phyloP scores from a whole-genome alignment of 2,329 filamentous ascomycete genomes.

The Sphaceloma murrayae region DNA sequence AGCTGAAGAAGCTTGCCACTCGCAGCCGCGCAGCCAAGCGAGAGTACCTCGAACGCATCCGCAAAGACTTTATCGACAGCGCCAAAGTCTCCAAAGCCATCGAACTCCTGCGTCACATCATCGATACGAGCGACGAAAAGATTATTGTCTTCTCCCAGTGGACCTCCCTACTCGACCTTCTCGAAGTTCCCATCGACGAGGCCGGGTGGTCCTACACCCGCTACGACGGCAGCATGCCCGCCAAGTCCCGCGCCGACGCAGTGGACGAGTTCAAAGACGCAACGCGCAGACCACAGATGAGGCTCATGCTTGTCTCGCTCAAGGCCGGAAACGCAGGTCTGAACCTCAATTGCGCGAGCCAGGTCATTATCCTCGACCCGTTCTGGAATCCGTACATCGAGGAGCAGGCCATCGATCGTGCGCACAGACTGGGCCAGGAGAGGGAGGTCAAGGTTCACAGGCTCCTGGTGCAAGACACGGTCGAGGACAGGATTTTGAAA shows the following conservation, averaged over 20 bases:
- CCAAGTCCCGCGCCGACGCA: slow-evolving; percentile 55
- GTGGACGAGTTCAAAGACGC: slow-evolving; percentile 59
- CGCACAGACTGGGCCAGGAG: slow-evolving; percentile 76
- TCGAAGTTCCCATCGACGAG: slow-evolving; percentile 61
- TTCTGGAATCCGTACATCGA: slow-evolving; percentile 95
- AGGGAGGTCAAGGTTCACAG: slow-evolving; percentile 69
- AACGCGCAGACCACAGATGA: slow-evolving; percentile 37
- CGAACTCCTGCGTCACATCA: slow-evolving; percentile 50
- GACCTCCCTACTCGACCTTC: slow-evolving; percentile 65
- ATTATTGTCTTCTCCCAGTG: slow-evolving; percentile 77
- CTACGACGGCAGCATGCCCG: slow-evolving; percentile 68
- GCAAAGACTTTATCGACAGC: slow-evolving; percentile 60
- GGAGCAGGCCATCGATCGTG: slow-evolving; percentile 83
- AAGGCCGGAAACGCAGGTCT: slow-evolving; percentile 78
- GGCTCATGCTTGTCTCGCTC: slow-evolving; percentile 66
- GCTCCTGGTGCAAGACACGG: slow-evolving; percentile 64
- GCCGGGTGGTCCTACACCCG: slow-evolving; percentile 52
- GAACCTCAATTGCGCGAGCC: slow-evolving; percentile 72
- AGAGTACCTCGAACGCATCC: slow-evolving; percentile 60
- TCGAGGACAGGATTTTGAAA: slow-evolving; percentile 76
- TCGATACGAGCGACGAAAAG: slow-evolving; percentile 50
- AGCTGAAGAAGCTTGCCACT: slow-evolving; percentile 57
- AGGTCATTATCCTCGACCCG: slow-evolving; percentile 83
- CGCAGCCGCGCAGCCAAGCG: slow-evolving; percentile 56
- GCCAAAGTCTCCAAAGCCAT: slow-evolving; percentile 64